Base-by-base conservation (phyloP, 2,329 filamentous ascomycete genomes). In the Lachnellula arida region DNA sequence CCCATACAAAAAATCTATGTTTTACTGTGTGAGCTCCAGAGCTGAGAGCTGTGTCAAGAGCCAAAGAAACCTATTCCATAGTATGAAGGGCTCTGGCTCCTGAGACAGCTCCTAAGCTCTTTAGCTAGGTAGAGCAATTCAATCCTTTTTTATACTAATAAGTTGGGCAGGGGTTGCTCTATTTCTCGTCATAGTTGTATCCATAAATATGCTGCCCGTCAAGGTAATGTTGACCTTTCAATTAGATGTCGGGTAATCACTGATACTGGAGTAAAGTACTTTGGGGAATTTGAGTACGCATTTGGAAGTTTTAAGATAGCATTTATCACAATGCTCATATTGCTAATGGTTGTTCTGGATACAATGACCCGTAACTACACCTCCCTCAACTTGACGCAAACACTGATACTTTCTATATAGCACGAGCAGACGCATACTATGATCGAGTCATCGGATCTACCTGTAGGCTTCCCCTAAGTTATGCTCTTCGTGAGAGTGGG, bases 241-340 rank as follows among this genome's bases (percentile, higher is more conserved):
- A 35, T 22, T 23, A 25, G 0, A 19, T 49, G 7, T 12, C 11
- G 5, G 4, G 28, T 7, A 11, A 19, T 37, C 15, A 11, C 14
- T 43, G 14, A 34, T n/a, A 37, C 35, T 17, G 23, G 46, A 19
- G n/a, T 46, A 11, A 37, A 64, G 61, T 61, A 65, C 14, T 67
- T 67, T 47, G 72, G 71, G n/a, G 70, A 73, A 47, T 65, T 73
- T 4, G 72, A 74, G 56, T 74, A 73, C 49, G 57, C 71, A 2
- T 73, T 73, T 55, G 72, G 72, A 15, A 68, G 63, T 46, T 63
- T 74, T 49, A 74, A 74, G 53, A 49, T 74, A n/a, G 65, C 56
- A 0, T 72, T 73, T 42, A 73, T 73, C 47, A 63, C 62, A 0
- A 65, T 72, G 61, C 54, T 74, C 12, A 72, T 73, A 49, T 49